Evolutionary conservation across 768 basidiomycete genomes (phyloP), one percentile per base, ranked within the genome.

Genomic region (Collybiopsis luxurians): DNA sequence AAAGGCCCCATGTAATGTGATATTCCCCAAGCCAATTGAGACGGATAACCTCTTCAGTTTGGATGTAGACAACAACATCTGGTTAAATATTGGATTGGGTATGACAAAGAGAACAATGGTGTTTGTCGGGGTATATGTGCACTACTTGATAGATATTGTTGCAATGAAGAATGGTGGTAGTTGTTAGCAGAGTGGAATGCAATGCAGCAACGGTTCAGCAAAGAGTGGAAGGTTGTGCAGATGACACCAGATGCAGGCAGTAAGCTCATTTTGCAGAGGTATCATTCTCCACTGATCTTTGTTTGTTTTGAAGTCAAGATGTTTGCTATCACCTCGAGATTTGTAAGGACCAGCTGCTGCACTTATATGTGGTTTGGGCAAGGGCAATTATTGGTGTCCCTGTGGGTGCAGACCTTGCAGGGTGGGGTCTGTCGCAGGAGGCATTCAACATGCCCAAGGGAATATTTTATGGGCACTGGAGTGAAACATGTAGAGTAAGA

Each of bases 41-140:
- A 26, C 48, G 12, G 57, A 64, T 19, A 60, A 53, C 1, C 51
- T 72, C 9, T 72, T 64, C 46, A 39, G 51, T 2, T 58, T 71
- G 0, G 66, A 72, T 55, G 62, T 71, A 3, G 67, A 71, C 61
- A 64, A 69, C 42, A 57, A 58, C 2, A 69, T 72, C 31, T 72
- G 67, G 64, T 63, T 68, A 43, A 67, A 71, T 40, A 30, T 63
- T 17, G 70, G 70, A 4, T 59, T 72, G 1, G 36, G 36, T 38
- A 38, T 38, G 64, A 65, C 30, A 65, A 70, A 21, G 60, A 61
- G 3, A 52, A 45, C 56, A 60, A 67, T 17, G 44, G 42, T 2
- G 57, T 67, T 5, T 9, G 51, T 1, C 23, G 13, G 28, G 65
- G 65, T 1, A 67, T 67, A 21, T 21, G 30, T n/a, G 57, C 55